Conservation (phyloP, 495 filamentous ascomycete genomes). For the Astrothelium subdiscretum region DNA sequence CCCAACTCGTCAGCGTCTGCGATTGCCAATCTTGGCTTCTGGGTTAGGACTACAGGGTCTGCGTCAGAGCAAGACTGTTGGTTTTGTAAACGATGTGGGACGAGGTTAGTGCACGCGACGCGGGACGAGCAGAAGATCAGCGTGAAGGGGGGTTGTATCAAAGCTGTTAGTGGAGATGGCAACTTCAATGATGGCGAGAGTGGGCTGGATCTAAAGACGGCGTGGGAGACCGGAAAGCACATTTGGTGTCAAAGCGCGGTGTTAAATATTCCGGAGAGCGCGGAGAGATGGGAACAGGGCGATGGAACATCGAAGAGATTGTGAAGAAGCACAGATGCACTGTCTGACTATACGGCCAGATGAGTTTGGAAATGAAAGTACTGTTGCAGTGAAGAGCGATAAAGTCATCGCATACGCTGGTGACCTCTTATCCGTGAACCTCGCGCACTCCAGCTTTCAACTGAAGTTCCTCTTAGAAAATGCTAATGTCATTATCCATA, state of each 20-base stretch:
- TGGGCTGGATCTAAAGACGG: conserved; percentile 3
- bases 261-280: conserved; percentile 15
- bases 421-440: conserved; percentile 21
- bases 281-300: background rate
- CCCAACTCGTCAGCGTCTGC: conserved; percentile 3
- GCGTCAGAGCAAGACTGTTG: conserved; percentile 13
- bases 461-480: conserved; percentile 18
- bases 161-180: background rate
- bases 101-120: conserved; percentile 11
- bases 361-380: background rate
- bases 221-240: conserved; percentile 12
- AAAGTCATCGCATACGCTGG: conserved; percentile 33
- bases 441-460: conserved; percentile 30
- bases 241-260: conserved; percentile 14
- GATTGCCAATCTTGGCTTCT: background rate
- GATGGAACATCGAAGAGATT: background rate
- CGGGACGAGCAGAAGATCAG: background rate
- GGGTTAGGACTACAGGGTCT: conserved; percentile 11
- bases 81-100: conserved; percentile 18
- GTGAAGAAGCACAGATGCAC: background rate
- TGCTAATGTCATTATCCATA: conserved; percentile 40
- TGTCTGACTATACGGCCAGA: background rate
- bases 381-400: background rate
- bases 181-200: conserved; percentile 16
- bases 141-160: background rate